Base-by-base conservation (phyloP, 2,329 filamentous ascomycete genomes). In the Colletotrichum sojae region DNA sequence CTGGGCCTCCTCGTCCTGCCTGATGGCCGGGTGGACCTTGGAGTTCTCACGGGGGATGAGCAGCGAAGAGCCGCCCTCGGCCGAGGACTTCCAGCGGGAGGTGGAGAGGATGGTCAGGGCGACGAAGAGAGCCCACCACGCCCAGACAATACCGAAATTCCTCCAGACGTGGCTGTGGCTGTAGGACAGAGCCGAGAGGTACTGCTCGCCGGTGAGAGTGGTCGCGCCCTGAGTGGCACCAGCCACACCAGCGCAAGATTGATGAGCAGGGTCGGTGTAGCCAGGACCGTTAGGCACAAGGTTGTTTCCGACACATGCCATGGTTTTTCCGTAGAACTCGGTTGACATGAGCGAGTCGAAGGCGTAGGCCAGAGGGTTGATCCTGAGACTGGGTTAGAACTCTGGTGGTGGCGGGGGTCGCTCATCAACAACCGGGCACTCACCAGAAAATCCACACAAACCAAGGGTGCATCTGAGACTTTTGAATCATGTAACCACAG, bases 341-440 rank as follows among this genome's bases (percentile, higher is more conserved):
- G 94, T 94, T 0, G 89, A 83, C 74, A 94, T 83, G 0, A 94
- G 77, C 0, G 86, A 87, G 71, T 93, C 89, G 66, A 93, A 94
- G 0, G 84, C 89, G 67, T 93, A 94, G 0, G 91, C 88, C 3
- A 94, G 80, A 0, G 91, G 91, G 71, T 92, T 85, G 22, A 91
- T 85, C 13, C 22, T 13, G 4, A n/a, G n/a, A n/a, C n/a, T n/a
- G n/a, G n/a, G n/a, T n/a, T n/a, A n/a, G n/a, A n/a, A n/a, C n/a
- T n/a, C n/a, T n/a, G n/a, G n/a, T n/a, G n/a, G n/a, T n/a, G n/a
- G n/a, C n/a, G n/a, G n/a, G n/a, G n/a, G n/a, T n/a, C n/a, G n/a
- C n/a, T n/a, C n/a, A n/a, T n/a, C n/a, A n/a, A n/a, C n/a, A n/a
- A n/a, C n/a, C n/a, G 4, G 2, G 15, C 5, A 48, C 40, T 48